Conservation (phyloP, 148 eudicot species). For the Drosera capensis region DNA sequence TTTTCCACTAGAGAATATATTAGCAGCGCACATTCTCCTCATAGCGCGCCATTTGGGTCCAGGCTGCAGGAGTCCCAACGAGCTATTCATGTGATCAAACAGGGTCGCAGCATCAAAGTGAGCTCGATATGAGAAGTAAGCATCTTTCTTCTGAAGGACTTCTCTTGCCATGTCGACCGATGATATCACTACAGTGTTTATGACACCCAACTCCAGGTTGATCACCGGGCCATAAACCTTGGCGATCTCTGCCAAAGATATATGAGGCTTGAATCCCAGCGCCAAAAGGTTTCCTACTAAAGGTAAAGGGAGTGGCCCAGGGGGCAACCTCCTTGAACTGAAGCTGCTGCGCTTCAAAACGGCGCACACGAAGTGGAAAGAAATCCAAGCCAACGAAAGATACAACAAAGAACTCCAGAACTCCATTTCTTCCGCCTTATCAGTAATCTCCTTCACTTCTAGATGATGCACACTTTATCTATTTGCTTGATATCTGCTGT, state of each 20-base stretch:
- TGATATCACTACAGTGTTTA: slow-evolving; percentile 5
- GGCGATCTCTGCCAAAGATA: slow-evolving; percentile 9
- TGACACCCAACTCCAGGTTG: slow-evolving; percentile 8
- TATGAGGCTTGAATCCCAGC: slow-evolving; percentile 13
- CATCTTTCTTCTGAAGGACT: slow-evolving; percentile 12
- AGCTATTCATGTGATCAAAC: slow-evolving; percentile 3
- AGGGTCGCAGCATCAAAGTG: slow-evolving; percentile 2
- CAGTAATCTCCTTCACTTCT: too few relatives aligned
- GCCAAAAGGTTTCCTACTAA: slow-evolving; percentile 10
- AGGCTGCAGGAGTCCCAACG: slow-evolving; percentile 6
- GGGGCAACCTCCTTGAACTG: too few relatives aligned
- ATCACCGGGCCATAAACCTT: slow-evolving; percentile 9
- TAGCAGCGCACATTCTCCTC: not conserved
- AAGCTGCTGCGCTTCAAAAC: too few relatives aligned
- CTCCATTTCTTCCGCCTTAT: too few relatives aligned
- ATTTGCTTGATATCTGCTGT: too few relatives aligned
- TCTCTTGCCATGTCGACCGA: slow-evolving; percentile 8
- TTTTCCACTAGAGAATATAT: not conserved
- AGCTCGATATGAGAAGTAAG: slow-evolving; percentile 6
- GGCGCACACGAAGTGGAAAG: too few relatives aligned
- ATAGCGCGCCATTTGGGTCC: not conserved
- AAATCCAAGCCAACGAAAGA: too few relatives aligned
- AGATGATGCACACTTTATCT: too few relatives aligned
- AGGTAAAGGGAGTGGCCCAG: slow-evolving; percentile 6
- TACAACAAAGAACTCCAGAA: too few relatives aligned